Base-by-base conservation (phyloP, 306 rosid genomes). In the Senna siamea region DNA sequence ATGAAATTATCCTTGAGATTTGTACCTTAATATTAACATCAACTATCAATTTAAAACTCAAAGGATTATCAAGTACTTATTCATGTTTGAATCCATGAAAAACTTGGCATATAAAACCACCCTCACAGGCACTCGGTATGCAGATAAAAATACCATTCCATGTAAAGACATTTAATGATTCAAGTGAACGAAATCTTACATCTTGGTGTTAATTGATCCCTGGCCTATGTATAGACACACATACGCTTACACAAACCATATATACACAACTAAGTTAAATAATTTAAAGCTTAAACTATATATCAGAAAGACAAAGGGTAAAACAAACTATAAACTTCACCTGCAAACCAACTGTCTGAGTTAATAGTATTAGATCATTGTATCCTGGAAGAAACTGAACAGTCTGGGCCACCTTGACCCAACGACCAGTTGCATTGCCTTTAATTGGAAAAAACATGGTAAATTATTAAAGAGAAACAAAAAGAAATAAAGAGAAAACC, bases 271-370 rank as follows among this genome's bases (percentile, higher is more conserved):
- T n/a, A n/a, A n/a, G n/a, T n/a, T n/a, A n/a, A 57, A 71, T 72
- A 55, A 56, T 43, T 67, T n/a, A 52, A 68, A 64, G 64, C 32
- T 64, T 38, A 41, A 28, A 79, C 40, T 83, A 34, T 43, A 41
- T 9, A 44, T 15, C 28, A 70, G 55, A 55, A 43, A 38, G 61
- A 78, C 63, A 65, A 26, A n/a, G 20, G 28, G 53, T 18, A 63
- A 70, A 78, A 80, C 46, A n/a, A 51, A 35, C 66, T 35, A 52
- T 60, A 48, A 59, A 74, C 68, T 80, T 79, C 82, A 91, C 98
- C 98, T 89, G 97, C 79, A 94, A 87, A 69, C 98, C 97, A 46
- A 94, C 90, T 63, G 98, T 87, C 79, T 89, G 80, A 79, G 98
- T 46, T 80, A 91, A 70, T 68, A 91, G 79, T 65, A 85, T 56